phyloP scores from a whole-genome alignment of 306 rosid genomes.

The Rubus parviflorus region DNA sequence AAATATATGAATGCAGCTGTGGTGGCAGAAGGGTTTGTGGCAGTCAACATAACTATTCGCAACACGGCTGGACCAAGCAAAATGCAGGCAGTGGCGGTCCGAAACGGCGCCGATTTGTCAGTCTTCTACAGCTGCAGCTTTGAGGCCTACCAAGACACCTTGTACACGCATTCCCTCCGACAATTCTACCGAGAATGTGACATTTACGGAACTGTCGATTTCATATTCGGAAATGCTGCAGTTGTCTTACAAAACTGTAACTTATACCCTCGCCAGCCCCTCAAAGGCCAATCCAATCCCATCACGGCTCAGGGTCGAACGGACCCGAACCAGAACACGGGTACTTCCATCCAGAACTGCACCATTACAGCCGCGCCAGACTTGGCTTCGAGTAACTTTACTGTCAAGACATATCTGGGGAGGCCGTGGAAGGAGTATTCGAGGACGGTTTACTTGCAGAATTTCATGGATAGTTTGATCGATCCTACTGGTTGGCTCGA shows the following conservation, averaged over 20 bases:
- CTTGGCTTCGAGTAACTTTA: constrained; percentile 29
- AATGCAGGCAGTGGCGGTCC: constrained; percentile 43
- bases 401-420: constrained; percentile 36
- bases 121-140: constrained; percentile 46
- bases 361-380: constrained; percentile 26
- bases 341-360: constrained; percentile 44
- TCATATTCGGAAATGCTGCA: constrained; percentile 45
- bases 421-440: constrained; percentile 52
- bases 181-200: constrained; percentile 52
- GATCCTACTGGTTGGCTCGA: constrained; percentile 41
- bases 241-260: constrained; percentile 40
- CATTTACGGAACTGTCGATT: constrained; percentile 46
- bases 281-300: constrained; percentile 29
- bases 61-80: constrained; percentile 47
- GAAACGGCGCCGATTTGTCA: constrained; percentile 39
- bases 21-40: constrained; percentile 38
- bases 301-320: constrained; percentile 42
- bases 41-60: constrained; percentile 34
- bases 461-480: constrained; percentile 29
- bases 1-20: constrained; percentile 31
- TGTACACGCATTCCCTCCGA: constrained; percentile 42
- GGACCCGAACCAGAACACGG: constrained; percentile 39
- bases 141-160: constrained; percentile 47
- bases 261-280: constrained; percentile 35
- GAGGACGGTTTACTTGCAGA: constrained; percentile 37